A percentile compares a stretch with the other conserved stretches of the same genome.
phyloP scores from a whole-genome alignment of 176 grass and related monocot genomes.

The Zoysia pacifica region DNA sequence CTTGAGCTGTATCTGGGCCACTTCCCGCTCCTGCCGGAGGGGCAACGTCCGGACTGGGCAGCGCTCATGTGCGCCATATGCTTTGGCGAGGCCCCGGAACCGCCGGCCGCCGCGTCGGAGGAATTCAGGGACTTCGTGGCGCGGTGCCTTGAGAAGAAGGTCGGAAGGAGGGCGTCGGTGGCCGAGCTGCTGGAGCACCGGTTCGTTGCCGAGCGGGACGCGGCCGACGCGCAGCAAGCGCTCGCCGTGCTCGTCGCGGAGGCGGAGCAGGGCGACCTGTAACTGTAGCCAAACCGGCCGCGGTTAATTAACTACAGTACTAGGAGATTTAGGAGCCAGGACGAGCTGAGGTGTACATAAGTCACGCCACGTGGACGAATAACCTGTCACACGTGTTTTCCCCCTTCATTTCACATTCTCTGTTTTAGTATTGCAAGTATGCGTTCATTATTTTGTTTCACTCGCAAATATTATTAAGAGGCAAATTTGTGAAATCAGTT shows the following conservation, averaged over 20 bases:
- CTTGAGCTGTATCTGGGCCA: constrained; percentile 80
- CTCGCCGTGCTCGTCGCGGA: constrained; percentile 55
- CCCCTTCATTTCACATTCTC: not conserved
- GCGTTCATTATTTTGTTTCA: constrained; percentile 22
- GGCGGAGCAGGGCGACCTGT: constrained; percentile 39
- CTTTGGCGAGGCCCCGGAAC: constrained; percentile 67
- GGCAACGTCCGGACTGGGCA: constrained; percentile 80
- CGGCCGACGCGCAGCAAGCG: constrained; percentile 36
- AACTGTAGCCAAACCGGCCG: not conserved
- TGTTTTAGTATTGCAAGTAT: not conserved
- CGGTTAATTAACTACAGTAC: not conserved
- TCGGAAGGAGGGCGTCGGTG: constrained; percentile 61
- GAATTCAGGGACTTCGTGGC: constrained; percentile 77
- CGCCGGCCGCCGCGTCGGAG: constrained; percentile 54
- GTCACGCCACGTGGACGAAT: constrained; percentile 36
- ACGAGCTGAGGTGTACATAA: constrained; percentile 55
- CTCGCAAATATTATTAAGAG: not conserved
- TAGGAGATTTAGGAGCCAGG: constrained; percentile 19
- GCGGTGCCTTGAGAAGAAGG: constrained; percentile 85
- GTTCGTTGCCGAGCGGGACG: constrained; percentile 61
- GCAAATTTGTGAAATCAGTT: constrained; percentile 3
- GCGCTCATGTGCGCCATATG: constrained; percentile 93
- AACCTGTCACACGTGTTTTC: constrained; percentile 3
- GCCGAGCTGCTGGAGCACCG: constrained; percentile 73
- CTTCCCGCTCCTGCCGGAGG: constrained; percentile 82